phyloP scores from a whole-genome alignment of 768 basidiomycete genomes.

The Dioszegia hungarica region DNA sequence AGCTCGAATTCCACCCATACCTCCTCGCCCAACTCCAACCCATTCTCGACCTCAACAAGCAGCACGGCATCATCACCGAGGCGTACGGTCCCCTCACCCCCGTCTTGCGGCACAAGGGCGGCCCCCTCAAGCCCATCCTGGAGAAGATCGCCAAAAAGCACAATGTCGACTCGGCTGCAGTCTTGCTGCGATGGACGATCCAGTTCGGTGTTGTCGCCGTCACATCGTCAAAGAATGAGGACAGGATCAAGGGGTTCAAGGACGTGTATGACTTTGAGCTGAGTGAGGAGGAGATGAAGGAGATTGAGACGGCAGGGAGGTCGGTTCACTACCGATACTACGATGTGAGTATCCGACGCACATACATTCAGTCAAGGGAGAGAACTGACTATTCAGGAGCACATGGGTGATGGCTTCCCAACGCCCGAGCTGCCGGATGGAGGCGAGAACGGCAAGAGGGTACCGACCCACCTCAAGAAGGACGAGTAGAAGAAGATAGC shows the following conservation, averaged over 20 bases:
- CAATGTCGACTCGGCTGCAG: conserved; percentile 23
- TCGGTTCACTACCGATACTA: conserved; percentile 37
- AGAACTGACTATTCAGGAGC: conserved; percentile 25
- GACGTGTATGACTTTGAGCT: conserved; percentile 17
- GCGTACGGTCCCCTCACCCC: conserved; percentile 43
- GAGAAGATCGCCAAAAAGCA: conserved; percentile 26
- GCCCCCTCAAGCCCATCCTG: conserved; percentile 39
- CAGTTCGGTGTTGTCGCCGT: conserved; percentile 38
- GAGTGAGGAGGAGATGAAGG: conserved; percentile 35
- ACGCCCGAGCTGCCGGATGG: conserved; percentile 27
- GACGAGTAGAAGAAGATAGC: not conserved
- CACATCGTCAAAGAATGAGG: conserved; percentile 27
- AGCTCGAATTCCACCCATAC: conserved; percentile 45
- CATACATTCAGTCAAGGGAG: too few species aligned
- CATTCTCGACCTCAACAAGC: conserved; percentile 27
- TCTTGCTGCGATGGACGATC: conserved; percentile 39
- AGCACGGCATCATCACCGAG: conserved; percentile 38
- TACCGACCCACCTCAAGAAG: conserved; percentile 5
- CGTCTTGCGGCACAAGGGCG: conserved; percentile 28
- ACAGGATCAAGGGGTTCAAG: conserved; percentile 23
- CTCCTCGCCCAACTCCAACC: conserved; percentile 36
- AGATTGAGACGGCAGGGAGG: conserved; percentile 36
- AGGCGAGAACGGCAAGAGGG: not conserved
- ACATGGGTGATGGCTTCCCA: conserved; percentile 44
- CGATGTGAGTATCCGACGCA: not conserved